Base-by-base conservation (phyloP, 345 rosid species). In the Rhodamnia rubescens region DNA sequence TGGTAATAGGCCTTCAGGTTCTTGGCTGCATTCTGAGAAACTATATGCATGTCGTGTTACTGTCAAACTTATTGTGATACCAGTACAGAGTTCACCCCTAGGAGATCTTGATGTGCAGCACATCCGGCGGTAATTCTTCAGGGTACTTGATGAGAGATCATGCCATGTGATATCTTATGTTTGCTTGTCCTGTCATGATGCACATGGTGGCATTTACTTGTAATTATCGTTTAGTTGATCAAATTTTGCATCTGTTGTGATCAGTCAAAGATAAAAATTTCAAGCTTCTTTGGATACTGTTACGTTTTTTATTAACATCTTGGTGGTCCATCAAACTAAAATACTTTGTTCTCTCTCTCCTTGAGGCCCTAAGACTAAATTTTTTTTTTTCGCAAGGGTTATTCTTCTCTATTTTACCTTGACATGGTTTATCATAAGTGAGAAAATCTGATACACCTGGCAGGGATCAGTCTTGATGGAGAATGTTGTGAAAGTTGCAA, bases 401-500 rank as follows among this genome's bases (percentile, higher is more conserved):
- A 69, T 69, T 69, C 78, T 36, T 69, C 47, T 36, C 80, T 69
- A 20, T 69, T 21, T 36, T 36, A 18, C 47, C 78, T 69, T 69
- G 78, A 69, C 36, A 64, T 64, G 22, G 14, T 64, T 8, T 69
- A 69, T 69, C 40, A 5, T 36, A 18, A 69, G 78, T 18, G 78
- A 56, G n/a, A 69, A 51, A 52, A 52, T 51, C 42, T 51, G 8
- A 50, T 27, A 5, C 8, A 22, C 53, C 40, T 59, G 92, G 89
- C 86, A 97, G 99, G 95, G 90, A 26, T 89, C 94, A 27, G 90
- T 87, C 86, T 87, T 92, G 83, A 92, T 97, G 97, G 97, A 93
- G 87, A 92, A 93, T 90, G 90, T 92, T 61, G 93, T 97, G 80
- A 88, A 94, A 85, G 92, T 94, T 89, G 96, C 98, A 87, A 95